Evolutionary conservation across 768 basidiomycete species (phyloP).

Genomic region (Pulveroboletus sp.): DNA sequence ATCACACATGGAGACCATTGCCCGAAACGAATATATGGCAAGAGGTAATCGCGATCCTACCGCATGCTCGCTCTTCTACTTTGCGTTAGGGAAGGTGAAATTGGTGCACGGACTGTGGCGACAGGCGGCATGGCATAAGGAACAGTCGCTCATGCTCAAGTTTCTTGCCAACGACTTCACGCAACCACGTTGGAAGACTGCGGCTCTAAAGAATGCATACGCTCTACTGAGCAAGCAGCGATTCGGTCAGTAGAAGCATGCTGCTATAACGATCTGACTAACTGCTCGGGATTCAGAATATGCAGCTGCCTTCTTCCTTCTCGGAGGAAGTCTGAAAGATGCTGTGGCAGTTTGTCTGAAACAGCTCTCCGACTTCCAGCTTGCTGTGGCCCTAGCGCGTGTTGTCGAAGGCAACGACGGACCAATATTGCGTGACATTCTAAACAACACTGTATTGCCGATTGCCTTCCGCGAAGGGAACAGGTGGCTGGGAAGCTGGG

Average conservation of each 20-base stretch:
- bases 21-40: slow-evolving; percentile 88
- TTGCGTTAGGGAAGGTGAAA: slow-evolving; percentile 88
- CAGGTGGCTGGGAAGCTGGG: slow-evolving; percentile 93
- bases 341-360: slow-evolving; percentile 87
- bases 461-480: slow-evolving; percentile 84
- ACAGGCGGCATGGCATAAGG: slow-evolving; percentile 91
- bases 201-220: slow-evolving; percentile 95
- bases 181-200: slow-evolving; percentile 80
- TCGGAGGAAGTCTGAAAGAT: slow-evolving; percentile 84
- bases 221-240: slow-evolving; percentile 86
- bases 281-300: slow-evolving; percentile 59
- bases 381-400: slow-evolving; percentile 84
- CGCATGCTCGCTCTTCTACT: slow-evolving; percentile 86
- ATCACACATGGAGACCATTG: slow-evolving; percentile 80
- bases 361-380: slow-evolving; percentile 85
- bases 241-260: slow-evolving; percentile 58
- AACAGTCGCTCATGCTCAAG: slow-evolving; percentile 84
- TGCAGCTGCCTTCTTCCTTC: slow-evolving; percentile 96
- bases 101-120: slow-evolving; percentile 94
- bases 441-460: slow-evolving; percentile 75
- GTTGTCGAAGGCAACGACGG: slow-evolving; percentile 82
- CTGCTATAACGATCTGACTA: not conserved
- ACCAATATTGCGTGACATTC: slow-evolving; percentile 64
- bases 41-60: slow-evolving; percentile 87
- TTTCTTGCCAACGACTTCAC: slow-evolving; percentile 90